phyloP scores from a whole-genome alignment of 1,139 yeast genomes.

The Pichia sp. region DNA sequence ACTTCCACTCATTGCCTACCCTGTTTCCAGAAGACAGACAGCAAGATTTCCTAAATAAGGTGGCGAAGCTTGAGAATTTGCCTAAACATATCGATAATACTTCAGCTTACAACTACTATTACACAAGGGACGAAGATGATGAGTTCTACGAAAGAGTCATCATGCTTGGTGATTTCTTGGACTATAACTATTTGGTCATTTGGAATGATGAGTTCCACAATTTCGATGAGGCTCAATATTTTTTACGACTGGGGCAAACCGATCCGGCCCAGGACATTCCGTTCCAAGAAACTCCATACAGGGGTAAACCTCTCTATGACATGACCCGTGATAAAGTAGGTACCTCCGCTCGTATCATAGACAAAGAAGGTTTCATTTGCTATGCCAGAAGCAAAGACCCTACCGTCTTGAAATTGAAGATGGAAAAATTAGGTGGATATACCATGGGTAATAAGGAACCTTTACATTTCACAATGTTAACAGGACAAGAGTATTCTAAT shows the following conservation, averaged over 20 bases:
- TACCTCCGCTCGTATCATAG: conserved; percentile 7
- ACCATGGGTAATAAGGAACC: background rate
- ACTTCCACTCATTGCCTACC: conserved; percentile 16
- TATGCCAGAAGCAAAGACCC: conserved; percentile 9
- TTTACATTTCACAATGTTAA: conserved; percentile 3
- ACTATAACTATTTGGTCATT: conserved; percentile 34
- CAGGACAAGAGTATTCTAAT: conserved; percentile 6
- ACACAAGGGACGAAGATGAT: background rate
- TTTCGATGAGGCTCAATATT: conserved; percentile 39
- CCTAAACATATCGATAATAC: background rate
- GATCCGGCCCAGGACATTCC: conserved; percentile 7
- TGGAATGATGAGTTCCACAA: conserved; percentile 76
- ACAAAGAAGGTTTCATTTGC: conserved; percentile 7
- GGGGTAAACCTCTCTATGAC: conserved; percentile 2
- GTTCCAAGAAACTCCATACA: conserved; percentile 5
- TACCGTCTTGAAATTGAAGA: background rate
- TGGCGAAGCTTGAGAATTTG: background rate
- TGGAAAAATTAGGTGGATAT: conserved; percentile 2
- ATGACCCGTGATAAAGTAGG: conserved; percentile 3
- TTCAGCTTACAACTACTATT: conserved; percentile 3
- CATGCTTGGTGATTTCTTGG: conserved; percentile 14
- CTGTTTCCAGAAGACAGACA: background rate
- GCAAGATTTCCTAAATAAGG: background rate
- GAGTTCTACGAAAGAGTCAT: conserved; percentile 4
- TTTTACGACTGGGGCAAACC: conserved; percentile 28